These are phyloP conservation scores for Pochonia chlamydosporia DNA, from an alignment of 2,329 filamentous ascomycete genomes.

Conservation along the genomic window DNA sequence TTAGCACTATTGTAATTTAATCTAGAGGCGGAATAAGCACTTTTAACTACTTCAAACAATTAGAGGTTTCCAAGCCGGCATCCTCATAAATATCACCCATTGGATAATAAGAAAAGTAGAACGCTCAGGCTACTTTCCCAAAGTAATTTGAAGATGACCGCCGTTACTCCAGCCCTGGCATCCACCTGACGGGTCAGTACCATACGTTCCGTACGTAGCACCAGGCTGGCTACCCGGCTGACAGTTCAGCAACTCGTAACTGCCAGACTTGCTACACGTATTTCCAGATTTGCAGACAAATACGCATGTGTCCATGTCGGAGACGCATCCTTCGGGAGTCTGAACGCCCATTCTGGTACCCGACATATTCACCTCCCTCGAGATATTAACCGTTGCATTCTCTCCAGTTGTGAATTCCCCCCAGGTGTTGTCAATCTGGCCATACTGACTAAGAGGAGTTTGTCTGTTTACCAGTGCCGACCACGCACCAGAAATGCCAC, in stretches of 20 bases:
- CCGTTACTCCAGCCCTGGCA: constrained; percentile 22
- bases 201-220: constrained; percentile 14
- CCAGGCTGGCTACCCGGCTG: constrained; percentile 15
- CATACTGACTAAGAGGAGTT: constrained; percentile 21
- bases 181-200: constrained; percentile 17
- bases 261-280: constrained; percentile 25
- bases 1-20: too few species aligned
- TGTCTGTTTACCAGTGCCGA: constrained; percentile 25
- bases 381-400: constrained; percentile 34
- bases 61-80: too few species aligned
- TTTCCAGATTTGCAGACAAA: constrained; percentile 32
- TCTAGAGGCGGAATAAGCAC: too few species aligned
- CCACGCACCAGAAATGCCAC: constrained; percentile 32
- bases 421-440: constrained; percentile 37
- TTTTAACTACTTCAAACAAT: too few species aligned
- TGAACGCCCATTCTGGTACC: constrained; percentile 29
- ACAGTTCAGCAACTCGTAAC: constrained; percentile 34
- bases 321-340: constrained; percentile 31
- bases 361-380: constrained; percentile 35
- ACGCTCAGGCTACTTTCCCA: too few species aligned
- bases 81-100: too few species aligned
- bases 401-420: constrained; percentile 34
- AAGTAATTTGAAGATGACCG: too few species aligned
- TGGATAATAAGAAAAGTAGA: too few species aligned
- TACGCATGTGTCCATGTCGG: constrained; percentile 35